These are phyloP conservation scores for Tulasnella sp. DNA, from an alignment of 768 basidiomycete genomes.

Conservation along the genomic window DNA sequence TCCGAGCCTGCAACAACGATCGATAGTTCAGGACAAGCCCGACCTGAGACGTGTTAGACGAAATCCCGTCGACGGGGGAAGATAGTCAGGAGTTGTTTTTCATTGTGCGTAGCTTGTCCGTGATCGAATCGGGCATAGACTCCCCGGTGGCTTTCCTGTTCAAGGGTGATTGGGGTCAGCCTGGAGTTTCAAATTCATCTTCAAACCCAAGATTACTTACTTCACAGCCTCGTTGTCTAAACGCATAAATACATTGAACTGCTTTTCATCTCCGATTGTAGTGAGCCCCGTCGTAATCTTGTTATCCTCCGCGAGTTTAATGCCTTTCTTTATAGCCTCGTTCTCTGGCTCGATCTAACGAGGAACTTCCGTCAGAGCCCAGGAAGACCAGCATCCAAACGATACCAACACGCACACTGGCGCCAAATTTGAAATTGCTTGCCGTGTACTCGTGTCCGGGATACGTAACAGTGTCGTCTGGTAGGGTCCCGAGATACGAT, in stretches of 20 bases:
- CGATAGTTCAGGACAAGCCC: not conserved
- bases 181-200: not conserved
- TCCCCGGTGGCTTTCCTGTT: conserved; percentile 46
- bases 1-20: not conserved
- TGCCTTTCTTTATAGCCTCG: conserved; percentile 50
- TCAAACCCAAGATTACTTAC: conserved; percentile 38
- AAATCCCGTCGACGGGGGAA: not conserved
- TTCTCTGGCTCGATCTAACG: conserved; percentile 52
- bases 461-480: conserved; percentile 72
- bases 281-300: conserved; percentile 67
- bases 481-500: conserved; percentile 62
- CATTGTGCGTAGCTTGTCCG: conserved; percentile 66
- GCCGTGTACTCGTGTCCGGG: conserved; percentile 90
- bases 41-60: not conserved
- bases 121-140: conserved; percentile 49
- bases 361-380: not conserved
- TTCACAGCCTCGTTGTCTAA: conserved; percentile 52
- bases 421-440: conserved; percentile 61
- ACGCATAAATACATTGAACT: conserved; percentile 95
- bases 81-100: conserved; percentile 64
- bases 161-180: not conserved
- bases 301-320: conserved; percentile 50
- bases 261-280: conserved; percentile 88
- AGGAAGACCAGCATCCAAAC: not conserved
- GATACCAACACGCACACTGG: conserved; percentile 19